A percentile compares a stretch with the other conserved stretches of the same genome.
Conservation (phyloP, 2,329 filamentous ascomycete species). For the Fusarium solani-melongenae region DNA sequence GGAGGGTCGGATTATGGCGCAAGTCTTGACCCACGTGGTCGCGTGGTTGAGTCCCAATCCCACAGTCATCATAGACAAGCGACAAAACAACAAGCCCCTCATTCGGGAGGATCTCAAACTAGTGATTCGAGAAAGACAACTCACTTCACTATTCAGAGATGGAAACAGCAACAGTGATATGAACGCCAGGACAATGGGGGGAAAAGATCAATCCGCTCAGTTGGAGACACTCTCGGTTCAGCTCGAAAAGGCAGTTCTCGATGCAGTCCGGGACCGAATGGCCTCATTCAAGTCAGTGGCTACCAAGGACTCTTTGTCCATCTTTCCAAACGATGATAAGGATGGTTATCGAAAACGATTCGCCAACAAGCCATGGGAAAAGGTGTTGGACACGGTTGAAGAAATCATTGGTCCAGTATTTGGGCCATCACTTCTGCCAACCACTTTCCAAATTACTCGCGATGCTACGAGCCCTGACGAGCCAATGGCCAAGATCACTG, state of each 20-base stretch:
- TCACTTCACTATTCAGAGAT: not conserved
- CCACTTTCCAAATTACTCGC: not conserved
- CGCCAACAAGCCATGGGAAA: not conserved
- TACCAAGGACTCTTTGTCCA: not conserved
- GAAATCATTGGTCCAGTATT: not conserved
- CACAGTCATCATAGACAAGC: not conserved
- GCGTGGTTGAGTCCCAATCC: not conserved
- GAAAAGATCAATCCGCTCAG: not conserved
- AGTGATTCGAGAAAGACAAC: not conserved
- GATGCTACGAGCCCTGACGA: not conserved
- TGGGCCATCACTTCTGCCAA: not conserved
- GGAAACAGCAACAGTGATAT: not conserved
- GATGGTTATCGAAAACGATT: not conserved
- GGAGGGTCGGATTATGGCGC: not conserved
- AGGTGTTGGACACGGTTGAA: not conserved
- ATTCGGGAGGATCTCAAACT: not conserved
- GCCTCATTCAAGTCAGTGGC: not conserved
- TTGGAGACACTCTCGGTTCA: not conserved
- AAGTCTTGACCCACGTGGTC: not conserved
- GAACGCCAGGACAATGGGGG: not conserved
- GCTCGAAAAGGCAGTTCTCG: not conserved
- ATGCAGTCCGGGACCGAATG: not conserved
- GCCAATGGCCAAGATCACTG: not conserved
- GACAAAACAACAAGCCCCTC: conserved; percentile 6
- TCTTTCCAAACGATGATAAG: not conserved